phyloP scores from a whole-genome alignment of 2,329 filamentous ascomycete species.

The Ophiocordyceps robertsii region DNA sequence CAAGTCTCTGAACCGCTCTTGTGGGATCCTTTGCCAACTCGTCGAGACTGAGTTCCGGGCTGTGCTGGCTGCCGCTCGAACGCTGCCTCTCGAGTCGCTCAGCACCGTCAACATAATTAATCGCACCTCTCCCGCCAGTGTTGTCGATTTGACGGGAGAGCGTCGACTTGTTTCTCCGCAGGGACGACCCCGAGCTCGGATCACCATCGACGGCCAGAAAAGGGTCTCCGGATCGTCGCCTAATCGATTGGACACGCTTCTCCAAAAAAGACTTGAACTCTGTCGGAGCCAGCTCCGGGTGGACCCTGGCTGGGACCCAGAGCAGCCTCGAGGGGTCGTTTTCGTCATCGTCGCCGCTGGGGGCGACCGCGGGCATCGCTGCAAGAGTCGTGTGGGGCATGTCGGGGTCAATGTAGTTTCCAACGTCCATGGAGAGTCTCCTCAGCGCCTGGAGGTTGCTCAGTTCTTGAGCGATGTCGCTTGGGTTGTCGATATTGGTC shows the following conservation, averaged over 20 bases:
- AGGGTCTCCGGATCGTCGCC: constrained; percentile 65
- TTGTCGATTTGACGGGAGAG: constrained; percentile 82
- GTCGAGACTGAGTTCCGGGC: constrained; percentile 59
- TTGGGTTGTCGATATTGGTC: constrained; percentile 81
- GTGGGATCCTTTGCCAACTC: constrained; percentile 70
- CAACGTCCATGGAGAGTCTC: constrained; percentile 90
- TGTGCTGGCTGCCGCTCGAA: constrained; percentile 39
- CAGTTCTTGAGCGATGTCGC: constrained; percentile 80
- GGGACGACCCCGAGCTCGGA: constrained; percentile 38
- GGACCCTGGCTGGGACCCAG: constrained; percentile 90
- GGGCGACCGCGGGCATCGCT: constrained; percentile 59
- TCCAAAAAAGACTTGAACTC: constrained; percentile 97
- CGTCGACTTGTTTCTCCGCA: constrained; percentile 89
- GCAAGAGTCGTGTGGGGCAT: constrained; percentile 56
- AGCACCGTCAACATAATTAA: constrained; percentile 70
- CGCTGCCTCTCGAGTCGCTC: constrained; percentile 64
- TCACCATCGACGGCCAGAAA: constrained; percentile 43
- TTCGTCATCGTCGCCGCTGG: constrained; percentile 63
- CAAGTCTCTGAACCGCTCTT: constrained; percentile 55
- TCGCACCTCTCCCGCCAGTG: constrained; percentile 39
- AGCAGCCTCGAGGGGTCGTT: constrained; percentile 79
- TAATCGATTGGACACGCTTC: constrained; percentile 80
- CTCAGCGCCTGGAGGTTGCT: constrained; percentile 84
- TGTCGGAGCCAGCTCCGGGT: constrained; percentile 86
- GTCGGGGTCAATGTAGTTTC: constrained; percentile 58